Base-by-base conservation (phyloP, 2,329 filamentous ascomycete species). In the Fusarium heterosporum region DNA sequence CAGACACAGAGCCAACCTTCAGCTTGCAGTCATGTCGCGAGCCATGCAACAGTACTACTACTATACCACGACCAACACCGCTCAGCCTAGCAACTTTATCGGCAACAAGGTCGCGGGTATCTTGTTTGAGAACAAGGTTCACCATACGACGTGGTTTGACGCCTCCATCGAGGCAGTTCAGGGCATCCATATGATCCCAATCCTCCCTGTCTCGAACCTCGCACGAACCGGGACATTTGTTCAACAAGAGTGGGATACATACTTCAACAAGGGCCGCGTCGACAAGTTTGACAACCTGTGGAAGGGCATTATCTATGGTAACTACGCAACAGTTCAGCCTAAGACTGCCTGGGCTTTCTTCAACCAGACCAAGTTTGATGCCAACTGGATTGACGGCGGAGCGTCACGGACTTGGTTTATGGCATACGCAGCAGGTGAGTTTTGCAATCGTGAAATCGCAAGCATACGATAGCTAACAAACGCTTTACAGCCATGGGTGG, bases 121-220 rank as follows among this genome's bases (percentile, higher is more conserved):
- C 66, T 76, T 97, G 10, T 98, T 97, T 73, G 95, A 98, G 79
- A 97, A 97, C 82, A 98, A 98, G 80, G 86, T 93, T 53, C 93
- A 98, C 76, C 93, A 97, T 78, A 90, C 91, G 5, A 97, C 95
- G 1, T 97, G 93, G 79, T 97, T 97, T 73, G 92, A 93, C 43
- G 77, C 81, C 49, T 87, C 89, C 57, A 84, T 87, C 13, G 90
- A 95, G 78, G 92, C 88, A 71, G 86, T 96, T 62, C 81, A 87
- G 73, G 91, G 91, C 58, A 94, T 95, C 70, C 91, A 96, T 80
- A 95, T 96, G 91, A 83, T 95, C 29, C 93, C 93, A 1, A 79
- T 94, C 43, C 83, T 90, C 49, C 89, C 93, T 4, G 83, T 85
- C 55, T 90, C 90, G 3, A 82, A 89, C 7, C 87, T 91, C 60